Base-by-base conservation (phyloP, 2,329 filamentous ascomycete species). In the Chaetoscypha palmicola region DNA sequence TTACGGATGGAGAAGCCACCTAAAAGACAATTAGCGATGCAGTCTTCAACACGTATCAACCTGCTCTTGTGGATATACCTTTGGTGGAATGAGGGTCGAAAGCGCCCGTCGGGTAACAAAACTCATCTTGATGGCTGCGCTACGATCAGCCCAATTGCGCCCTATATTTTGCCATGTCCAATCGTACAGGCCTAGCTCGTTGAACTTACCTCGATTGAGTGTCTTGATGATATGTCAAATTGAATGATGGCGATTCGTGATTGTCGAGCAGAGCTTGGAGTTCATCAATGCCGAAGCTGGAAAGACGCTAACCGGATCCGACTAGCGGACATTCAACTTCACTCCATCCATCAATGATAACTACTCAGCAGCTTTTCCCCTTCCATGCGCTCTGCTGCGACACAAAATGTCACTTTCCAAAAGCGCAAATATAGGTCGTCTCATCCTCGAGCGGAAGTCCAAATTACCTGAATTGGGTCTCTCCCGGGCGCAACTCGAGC, bases 31-130 rank as follows among this genome's bases (percentile, higher is more conserved):
- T 57, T 46, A 55, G 51, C 38, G 41, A 16, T 8, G n/a, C n/a
- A n/a, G n/a, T n/a, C n/a, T n/a, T n/a, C n/a, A n/a, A n/a, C n/a
- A n/a, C n/a, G n/a, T n/a, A n/a, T n/a, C n/a, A n/a, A n/a, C n/a
- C n/a, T n/a, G 19, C 23, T 35, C 9, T 31, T 30, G 31, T 30
- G 22, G 50, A 59, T 74, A 60, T 75, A 95, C 91, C 89, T 98
- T 98, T 65, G 94, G 92, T 61, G 94, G 94, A 64, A 98, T 96
- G 70, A 98, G 84, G 77, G 94, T 95, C 67, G 92, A 97, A 66
- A 96, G 84, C 77, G 80, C 86, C 73, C 90, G 83, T 72, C 86
- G 86, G 65, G 82, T 79, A 65, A 94, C 77, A 80, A 82, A 92
- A 78, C 88, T 95, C 90, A 95, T 96, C 71, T 73, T 87, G 77